A percentile compares a stretch with the other conserved stretches of the same genome.
Conservation (phyloP, 2,329 filamentous ascomycete species). For the Xylariales sp. region DNA sequence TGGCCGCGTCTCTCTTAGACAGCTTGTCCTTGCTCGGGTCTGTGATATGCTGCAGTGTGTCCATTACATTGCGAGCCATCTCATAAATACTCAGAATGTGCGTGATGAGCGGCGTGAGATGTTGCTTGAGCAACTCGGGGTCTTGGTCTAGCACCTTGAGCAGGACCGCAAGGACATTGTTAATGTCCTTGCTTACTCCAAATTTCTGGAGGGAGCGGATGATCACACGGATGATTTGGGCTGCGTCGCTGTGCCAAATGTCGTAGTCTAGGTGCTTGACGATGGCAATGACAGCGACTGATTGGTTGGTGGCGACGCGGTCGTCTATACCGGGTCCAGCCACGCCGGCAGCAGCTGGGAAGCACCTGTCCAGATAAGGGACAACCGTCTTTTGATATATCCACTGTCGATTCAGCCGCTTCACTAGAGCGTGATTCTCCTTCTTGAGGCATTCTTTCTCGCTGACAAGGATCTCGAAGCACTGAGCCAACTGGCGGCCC, state of each 20-base stretch:
- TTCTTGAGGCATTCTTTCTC: constrained; percentile 22
- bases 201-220: constrained; percentile 42
- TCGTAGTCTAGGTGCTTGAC: constrained; percentile 44
- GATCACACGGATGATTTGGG: constrained; percentile 42
- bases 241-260: constrained; percentile 48
- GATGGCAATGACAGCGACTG: constrained; percentile 43
- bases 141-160: constrained; percentile 42
- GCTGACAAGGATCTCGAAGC: constrained; percentile 22
- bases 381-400: constrained; percentile 26
- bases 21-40: constrained; percentile 9
- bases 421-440: constrained; percentile 21
- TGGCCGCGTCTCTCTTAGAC: constrained; percentile 14
- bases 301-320: constrained; percentile 33
- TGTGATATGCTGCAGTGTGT: constrained; percentile 9
- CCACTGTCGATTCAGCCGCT: constrained; percentile 22
- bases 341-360: constrained; percentile 20
- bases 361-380: constrained; percentile 34
- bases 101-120: constrained; percentile 44
- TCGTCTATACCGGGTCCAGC: constrained; percentile 14
- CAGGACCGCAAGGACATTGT: constrained; percentile 44
- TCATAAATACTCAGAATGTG: constrained; percentile 35
- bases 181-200: constrained; percentile 37
- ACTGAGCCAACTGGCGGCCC: constrained; percentile 22
- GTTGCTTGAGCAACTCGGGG: constrained; percentile 39
- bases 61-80: constrained; percentile 20